phyloP scores from a whole-genome alignment of 2,329 filamentous ascomycete genomes.

The Aspergillaceae sp. region DNA sequence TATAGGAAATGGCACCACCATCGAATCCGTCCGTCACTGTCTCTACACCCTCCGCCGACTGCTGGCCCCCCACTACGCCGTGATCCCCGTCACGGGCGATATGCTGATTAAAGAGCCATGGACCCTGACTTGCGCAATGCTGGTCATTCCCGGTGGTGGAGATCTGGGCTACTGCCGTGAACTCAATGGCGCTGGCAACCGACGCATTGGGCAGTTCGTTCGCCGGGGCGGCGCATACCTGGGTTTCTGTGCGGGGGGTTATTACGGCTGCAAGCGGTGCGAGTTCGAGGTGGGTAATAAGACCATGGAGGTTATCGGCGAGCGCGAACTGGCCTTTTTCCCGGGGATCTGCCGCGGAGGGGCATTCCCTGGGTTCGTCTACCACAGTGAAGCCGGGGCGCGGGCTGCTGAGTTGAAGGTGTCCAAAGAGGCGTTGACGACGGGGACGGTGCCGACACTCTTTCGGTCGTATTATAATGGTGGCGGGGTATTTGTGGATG shows the following conservation, averaged over 20 bases:
- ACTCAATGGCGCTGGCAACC: conserved; percentile 81
- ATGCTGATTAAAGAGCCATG: conserved; percentile 86
- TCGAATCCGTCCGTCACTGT: conserved; percentile 83
- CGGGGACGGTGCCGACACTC: conserved; percentile 47
- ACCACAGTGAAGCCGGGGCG: conserved; percentile 78
- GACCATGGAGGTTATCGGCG: conserved; percentile 73
- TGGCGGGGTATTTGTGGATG: conserved; percentile 84
- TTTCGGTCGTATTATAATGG: conserved; percentile 88
- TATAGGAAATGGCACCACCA: conserved; percentile 71
- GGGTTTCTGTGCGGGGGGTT: conserved; percentile 89
- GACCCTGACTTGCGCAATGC: conserved; percentile 73
- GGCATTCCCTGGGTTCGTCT: conserved; percentile 83
- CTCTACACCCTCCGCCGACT: conserved; percentile 77
- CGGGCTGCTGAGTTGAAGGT: conserved; percentile 61
- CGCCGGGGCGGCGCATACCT: conserved; percentile 77
- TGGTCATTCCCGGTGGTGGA: conserved; percentile 90
- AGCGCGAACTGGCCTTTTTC: conserved; percentile 79
- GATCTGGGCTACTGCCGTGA: conserved; percentile 83
- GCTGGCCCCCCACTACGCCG: conserved; percentile 83
- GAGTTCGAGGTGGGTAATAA: conserved; percentile 87
- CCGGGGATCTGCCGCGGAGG: conserved; percentile 77
- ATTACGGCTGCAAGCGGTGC: conserved; percentile 72
- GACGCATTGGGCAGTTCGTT: conserved; percentile 74
- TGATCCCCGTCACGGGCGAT: conserved; percentile 71
- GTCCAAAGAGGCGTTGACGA: conserved; percentile 49